Conservation (phyloP, 257 asterid species). For the Nicotiana benthamiana region DNA sequence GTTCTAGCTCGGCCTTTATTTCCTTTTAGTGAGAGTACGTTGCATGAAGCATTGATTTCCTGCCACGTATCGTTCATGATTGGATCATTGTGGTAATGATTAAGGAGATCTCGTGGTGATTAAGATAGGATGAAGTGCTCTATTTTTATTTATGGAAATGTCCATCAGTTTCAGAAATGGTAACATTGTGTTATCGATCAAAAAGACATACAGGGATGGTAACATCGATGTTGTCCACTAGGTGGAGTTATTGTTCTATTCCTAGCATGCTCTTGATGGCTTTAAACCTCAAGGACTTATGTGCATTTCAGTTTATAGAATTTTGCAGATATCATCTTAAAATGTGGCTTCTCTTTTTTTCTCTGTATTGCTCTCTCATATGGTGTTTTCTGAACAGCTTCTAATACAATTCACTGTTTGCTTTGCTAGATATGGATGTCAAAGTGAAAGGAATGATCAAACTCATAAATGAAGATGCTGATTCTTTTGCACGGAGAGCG, state of each 20-base stretch:
- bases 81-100: neutral
- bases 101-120: neutral
- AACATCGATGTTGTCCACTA: neutral
- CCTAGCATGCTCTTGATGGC: neutral
- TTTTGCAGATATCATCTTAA: neutral
- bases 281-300: neutral
- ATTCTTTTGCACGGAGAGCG: conserved; percentile 96
- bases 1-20: neutral
- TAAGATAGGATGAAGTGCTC: neutral
- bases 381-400: neutral
- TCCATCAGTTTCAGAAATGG: neutral
- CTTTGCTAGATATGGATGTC: conserved; percentile 70
- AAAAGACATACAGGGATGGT: neutral
- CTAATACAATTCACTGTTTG: neutral
- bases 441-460: conserved; percentile 92
- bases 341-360: neutral
- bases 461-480: conserved; percentile 95
- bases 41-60: neutral
- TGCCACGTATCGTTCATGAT: neutral
- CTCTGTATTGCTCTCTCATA: neutral
- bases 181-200: neutral
- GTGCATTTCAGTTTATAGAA: neutral
- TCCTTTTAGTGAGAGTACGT: neutral
- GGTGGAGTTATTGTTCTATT: neutral
- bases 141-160: neutral